Percentiles rank a stretch among this genome's conserved stretches.
Conservation (phyloP, 2,329 filamentous ascomycete genomes). For the Neonectria coccinea region DNA sequence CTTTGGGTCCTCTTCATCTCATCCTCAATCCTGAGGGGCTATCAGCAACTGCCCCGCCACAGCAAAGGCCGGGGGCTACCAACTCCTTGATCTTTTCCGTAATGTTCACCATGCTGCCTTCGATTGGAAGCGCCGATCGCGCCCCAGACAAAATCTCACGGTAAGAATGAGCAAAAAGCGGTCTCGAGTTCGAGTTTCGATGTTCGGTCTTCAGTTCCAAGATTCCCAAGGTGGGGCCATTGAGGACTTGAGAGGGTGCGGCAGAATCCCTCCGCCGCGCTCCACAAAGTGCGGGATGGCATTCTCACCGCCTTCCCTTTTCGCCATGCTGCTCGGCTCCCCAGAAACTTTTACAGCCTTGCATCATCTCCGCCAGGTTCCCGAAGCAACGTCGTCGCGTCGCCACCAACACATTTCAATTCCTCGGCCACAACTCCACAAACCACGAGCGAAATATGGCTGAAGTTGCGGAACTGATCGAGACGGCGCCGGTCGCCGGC, state of each 20-base stretch:
- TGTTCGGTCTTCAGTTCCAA: constrained; percentile 33
- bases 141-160: constrained; percentile 30
- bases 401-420: constrained; percentile 32
- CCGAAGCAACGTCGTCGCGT: constrained; percentile 39
- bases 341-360: constrained; percentile 45
- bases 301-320: constrained; percentile 48
- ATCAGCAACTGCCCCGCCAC: constrained; percentile 40
- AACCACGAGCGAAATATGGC: constrained; percentile 45
- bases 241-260: constrained; percentile 44
- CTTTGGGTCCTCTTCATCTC: constrained; percentile 99
- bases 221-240: constrained; percentile 46
- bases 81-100: constrained; percentile 99
- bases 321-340: constrained; percentile 19
- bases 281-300: constrained; percentile 34
- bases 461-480: constrained; percentile 47
- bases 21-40: constrained; percentile 87
- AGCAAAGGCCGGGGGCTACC: constrained; percentile 46
- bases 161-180: constrained; percentile 24
- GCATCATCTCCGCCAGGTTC: constrained; percentile 39
- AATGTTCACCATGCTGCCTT: constrained; percentile 91
- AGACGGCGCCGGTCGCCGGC: constrained; percentile 40
- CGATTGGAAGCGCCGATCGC: constrained; percentile 42
- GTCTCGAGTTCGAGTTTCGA: constrained; percentile 27
- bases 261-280: constrained; percentile 39
- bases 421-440: constrained; percentile 21